phyloP scores from a whole-genome alignment of 148 eudicot genomes.

The Camellia granthamiana region DNA sequence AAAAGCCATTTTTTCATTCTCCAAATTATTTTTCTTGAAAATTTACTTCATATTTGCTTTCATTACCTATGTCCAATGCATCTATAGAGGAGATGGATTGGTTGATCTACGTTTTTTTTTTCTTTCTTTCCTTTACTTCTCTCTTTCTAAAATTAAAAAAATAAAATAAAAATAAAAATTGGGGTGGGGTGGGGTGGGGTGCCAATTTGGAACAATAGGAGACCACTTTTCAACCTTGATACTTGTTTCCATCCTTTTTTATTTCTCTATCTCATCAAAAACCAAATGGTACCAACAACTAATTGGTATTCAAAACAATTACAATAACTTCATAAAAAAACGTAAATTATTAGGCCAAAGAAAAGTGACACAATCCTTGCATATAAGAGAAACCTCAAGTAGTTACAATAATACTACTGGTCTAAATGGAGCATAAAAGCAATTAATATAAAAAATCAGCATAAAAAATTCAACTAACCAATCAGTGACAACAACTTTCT shows the following conservation, averaged over 20 bases:
- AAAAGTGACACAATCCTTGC: not conserved
- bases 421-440: not conserved
- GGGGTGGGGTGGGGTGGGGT: not conserved
- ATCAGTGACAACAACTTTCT: constrained; percentile 89
- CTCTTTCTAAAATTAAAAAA: too few species aligned
- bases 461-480: constrained; percentile 48
- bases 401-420: not conserved
- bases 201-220: not conserved
- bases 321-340: not conserved
- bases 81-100: not conserved
- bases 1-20: not conserved
- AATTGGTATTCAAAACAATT: not conserved
- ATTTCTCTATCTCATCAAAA: not conserved
- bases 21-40: not conserved
- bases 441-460: not conserved
- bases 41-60: not conserved
- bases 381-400: not conserved
- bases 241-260: not conserved
- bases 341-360: not conserved
- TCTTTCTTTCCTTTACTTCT: not conserved
- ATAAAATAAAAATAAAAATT: too few species aligned
- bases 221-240: not conserved
- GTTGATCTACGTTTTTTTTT: not conserved
- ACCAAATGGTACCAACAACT: not conserved
- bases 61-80: not conserved